Evolutionary conservation across 129 eudicot genomes (phyloP).

Genomic region (Flaveria ramosissima): DNA sequence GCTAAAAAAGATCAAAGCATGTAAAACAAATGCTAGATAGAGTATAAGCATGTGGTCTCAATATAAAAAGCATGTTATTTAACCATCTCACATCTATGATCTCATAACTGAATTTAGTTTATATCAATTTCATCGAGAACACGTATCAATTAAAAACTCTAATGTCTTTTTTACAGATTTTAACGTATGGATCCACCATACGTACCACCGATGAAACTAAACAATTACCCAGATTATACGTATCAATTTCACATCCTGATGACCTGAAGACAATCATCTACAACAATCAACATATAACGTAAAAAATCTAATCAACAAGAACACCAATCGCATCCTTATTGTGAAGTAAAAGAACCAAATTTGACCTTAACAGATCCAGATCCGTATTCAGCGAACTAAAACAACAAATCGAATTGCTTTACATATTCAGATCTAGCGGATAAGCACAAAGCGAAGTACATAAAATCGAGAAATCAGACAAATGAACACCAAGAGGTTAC

Average conservation of each 20-base stretch:
- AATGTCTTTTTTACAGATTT: background rate
- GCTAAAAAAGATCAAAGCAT: background rate
- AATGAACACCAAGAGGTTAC: background rate
- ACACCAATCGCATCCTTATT: background rate
- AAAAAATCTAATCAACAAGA: conserved; percentile 2
- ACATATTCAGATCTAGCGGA: background rate
- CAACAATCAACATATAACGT: conserved; percentile 10
- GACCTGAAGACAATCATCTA: background rate
- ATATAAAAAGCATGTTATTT: too few species aligned
- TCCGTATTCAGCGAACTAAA: conserved; percentile 10
- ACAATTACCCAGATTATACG: background rate
- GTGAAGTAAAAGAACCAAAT: conserved; percentile 1
- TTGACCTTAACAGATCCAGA: conserved; percentile 28
- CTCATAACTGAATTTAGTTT: background rate
- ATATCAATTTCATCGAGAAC: background rate
- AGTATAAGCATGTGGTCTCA: too few species aligned
- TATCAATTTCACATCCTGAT: background rate
- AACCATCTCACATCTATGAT: background rate
- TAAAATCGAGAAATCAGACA: background rate
- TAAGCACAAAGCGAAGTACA: background rate
- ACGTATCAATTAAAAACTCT: background rate
- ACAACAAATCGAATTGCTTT: conserved; percentile 5
- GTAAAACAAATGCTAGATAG: background rate
- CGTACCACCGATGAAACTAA: background rate
- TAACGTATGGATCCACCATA: background rate